phyloP scores from a whole-genome alignment of 2,329 filamentous ascomycete genomes.

The Exophiala bonariae region DNA sequence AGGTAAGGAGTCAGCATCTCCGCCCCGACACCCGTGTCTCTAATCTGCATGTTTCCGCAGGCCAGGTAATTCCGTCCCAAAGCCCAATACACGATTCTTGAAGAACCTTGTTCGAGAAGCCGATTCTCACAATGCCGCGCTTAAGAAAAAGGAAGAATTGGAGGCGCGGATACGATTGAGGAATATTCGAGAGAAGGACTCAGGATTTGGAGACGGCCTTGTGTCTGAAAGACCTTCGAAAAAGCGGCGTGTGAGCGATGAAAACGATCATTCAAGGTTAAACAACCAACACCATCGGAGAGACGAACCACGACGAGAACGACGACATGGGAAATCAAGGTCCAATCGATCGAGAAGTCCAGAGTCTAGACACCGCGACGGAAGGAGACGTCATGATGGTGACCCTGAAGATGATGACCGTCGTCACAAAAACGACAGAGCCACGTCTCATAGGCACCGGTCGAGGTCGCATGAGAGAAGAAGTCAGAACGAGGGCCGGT shows the following conservation, averaged over 20 bases:
- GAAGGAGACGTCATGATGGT: slow-evolving; percentile 1
- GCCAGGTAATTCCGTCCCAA: slow-evolving; percentile 67
- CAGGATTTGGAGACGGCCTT: slow-evolving; percentile 4
- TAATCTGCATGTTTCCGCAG: slow-evolving; percentile 51
- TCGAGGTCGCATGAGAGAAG: slow-evolving; percentile 11
- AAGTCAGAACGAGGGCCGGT: too few relatives aligned
- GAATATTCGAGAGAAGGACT: slow-evolving; percentile 49
- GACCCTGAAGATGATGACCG: neutral
- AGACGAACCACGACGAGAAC: neutral
- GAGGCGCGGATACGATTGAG: slow-evolving; percentile 73
- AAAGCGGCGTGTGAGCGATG: slow-evolving; percentile 32
- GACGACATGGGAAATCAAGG: slow-evolving; percentile 12
- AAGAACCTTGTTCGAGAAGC: slow-evolving; percentile 86
- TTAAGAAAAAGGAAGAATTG: slow-evolving; percentile 79
- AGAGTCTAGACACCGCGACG: slow-evolving; percentile 17
- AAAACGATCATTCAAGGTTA: slow-evolving; percentile 28
- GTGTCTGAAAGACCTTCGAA: slow-evolving; percentile 23
- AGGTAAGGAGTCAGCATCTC: slow-evolving; percentile 41
- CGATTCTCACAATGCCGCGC: slow-evolving; percentile 81
- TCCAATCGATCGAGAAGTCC: slow-evolving; percentile 25
- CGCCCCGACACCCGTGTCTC: too few relatives aligned
- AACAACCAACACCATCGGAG: neutral
- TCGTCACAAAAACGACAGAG: slow-evolving; percentile 20
- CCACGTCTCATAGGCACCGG: neutral
- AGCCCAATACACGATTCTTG: slow-evolving; percentile 88